These are phyloP conservation scores for Ambrosia artemisiifolia DNA, from an alignment of 129 eudicot species.

Conservation along the genomic window DNA sequence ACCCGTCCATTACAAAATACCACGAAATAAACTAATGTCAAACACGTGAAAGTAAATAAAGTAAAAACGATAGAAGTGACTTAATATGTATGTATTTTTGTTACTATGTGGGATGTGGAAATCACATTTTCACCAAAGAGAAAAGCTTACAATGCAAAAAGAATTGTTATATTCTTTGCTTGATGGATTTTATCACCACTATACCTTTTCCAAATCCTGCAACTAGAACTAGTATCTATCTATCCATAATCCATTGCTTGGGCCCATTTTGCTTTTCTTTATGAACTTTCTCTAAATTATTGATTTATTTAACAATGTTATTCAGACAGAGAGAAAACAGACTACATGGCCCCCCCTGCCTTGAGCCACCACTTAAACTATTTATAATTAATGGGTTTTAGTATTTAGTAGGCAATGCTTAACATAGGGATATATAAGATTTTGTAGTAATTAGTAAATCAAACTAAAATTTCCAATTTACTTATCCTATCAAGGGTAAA, in stretches of 20 bases:
- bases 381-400: slow-evolving; percentile 1
- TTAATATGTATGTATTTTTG: background rate
- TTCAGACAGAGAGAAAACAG: slow-evolving; percentile 10
- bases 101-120: background rate
- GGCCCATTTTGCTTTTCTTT: slow-evolving; percentile 23
- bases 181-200: slow-evolving; percentile 19
- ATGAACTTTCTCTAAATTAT: background rate
- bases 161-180: slow-evolving; percentile 31
- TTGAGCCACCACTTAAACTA: slow-evolving; percentile 16
- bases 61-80: background rate
- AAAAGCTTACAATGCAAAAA: slow-evolving; percentile 14
- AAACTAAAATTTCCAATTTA: background rate
- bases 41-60: background rate
- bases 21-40: background rate
- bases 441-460: background rate
- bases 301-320: background rate
- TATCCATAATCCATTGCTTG: slow-evolving; percentile 16
- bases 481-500: background rate
- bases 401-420: slow-evolving; percentile 23
- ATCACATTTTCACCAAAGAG: slow-evolving; percentile 13
- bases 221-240: background rate
- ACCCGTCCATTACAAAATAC: background rate
- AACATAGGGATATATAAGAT: slow-evolving; percentile 17
- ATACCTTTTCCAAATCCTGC: slow-evolving; percentile 10
- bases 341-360: slow-evolving; percentile 8